phyloP scores from a whole-genome alignment of 768 basidiomycete species.

The Russula olivacea region DNA sequence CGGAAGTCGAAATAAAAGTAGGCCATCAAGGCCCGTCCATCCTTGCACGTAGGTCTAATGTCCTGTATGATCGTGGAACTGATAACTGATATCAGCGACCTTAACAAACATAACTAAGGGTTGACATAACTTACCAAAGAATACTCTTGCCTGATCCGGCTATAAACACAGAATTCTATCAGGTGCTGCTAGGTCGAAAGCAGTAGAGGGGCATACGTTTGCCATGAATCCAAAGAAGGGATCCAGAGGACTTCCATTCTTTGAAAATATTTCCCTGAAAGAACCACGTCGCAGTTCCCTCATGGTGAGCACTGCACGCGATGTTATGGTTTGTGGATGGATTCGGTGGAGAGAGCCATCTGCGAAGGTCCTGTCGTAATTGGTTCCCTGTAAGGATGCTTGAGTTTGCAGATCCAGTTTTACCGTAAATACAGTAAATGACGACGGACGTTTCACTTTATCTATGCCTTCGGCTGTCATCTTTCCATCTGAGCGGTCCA shows the following conservation, averaged over 20 bases:
- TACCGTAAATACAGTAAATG: not conserved
- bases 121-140: not conserved
- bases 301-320: not conserved
- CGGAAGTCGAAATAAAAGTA: not conserved
- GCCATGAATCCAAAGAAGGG: not conserved
- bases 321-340: not conserved
- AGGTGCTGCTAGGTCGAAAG: not conserved
- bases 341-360: slow-evolving; percentile 1
- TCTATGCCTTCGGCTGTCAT: not conserved
- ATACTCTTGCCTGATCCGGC: not conserved
- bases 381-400: not conserved
- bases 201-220: not conserved
- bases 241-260: not conserved
- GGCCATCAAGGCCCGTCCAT: not conserved
- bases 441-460: not conserved
- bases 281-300: not conserved
- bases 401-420: not conserved
- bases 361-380: not conserved
- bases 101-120: not conserved
- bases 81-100: not conserved
- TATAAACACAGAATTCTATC: not conserved
- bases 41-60: not conserved
- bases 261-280: not conserved
- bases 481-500: not conserved
- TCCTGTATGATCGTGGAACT: not conserved